These are phyloP conservation scores for Zizania latifolia DNA, from an alignment of 176 grass and related monocot genomes.

Conservation along the genomic window DNA sequence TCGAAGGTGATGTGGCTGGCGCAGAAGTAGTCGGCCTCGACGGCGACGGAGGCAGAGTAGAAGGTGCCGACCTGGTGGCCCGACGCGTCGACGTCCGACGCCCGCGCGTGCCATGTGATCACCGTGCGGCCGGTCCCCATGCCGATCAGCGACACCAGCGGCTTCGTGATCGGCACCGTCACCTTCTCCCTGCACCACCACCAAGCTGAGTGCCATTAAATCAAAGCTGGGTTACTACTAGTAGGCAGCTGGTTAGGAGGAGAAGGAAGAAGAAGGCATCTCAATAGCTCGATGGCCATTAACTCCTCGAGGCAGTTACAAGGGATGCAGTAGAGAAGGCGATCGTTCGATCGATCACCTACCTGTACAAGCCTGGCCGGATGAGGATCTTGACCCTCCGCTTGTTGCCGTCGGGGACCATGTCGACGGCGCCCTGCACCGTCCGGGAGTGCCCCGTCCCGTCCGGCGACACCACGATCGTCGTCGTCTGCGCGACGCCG, in stretches of 20 bases:
- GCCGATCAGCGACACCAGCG: conserved; percentile 78
- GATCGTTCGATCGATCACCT: background rate
- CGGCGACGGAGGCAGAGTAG: conserved; percentile 72
- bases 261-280: background rate
- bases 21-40: conserved; percentile 86
- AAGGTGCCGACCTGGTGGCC: conserved; percentile 69
- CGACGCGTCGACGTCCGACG: conserved; percentile 46
- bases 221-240: conserved; percentile 15
- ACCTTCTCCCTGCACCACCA: conserved; percentile 76
- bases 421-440: conserved; percentile 87
- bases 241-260: background rate
- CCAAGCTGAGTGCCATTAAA: background rate
- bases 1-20: conserved; percentile 88
- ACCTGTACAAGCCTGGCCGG: conserved; percentile 73
- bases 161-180: conserved; percentile 76
- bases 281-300: conserved; percentile 11
- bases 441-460: conserved; percentile 65
- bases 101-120: conserved; percentile 62
- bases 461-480: conserved; percentile 75
- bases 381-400: conserved; percentile 76
- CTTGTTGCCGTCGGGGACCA: conserved; percentile 69
- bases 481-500: background rate
- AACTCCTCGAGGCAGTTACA: conserved; percentile 29
- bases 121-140: conserved; percentile 51
- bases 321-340: background rate